Percentiles rank a stretch among this genome's conserved stretches.
Evolutionary conservation across 2,329 filamentous ascomycete species (phyloP).

Genomic region (Leptographium procerum): DNA sequence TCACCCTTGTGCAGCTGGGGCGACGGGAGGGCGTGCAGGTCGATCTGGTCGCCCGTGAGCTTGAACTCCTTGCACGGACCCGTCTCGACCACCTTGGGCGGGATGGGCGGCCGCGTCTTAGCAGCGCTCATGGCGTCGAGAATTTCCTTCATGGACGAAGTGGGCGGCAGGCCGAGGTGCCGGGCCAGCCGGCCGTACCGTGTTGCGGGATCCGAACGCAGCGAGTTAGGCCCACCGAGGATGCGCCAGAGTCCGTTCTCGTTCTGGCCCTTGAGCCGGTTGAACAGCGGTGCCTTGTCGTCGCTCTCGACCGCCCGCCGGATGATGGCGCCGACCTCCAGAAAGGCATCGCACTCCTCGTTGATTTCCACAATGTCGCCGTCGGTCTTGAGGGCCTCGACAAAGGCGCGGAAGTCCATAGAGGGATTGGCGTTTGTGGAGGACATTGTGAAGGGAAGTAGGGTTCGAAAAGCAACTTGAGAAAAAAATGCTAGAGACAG

Average conservation of each 20-base stretch:
- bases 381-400: constrained; percentile 30
- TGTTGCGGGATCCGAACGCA: constrained; percentile 21
- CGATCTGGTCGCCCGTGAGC: constrained; percentile 26
- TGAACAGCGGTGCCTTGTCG: constrained; percentile 38
- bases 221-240: constrained; percentile 29
- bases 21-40: constrained; percentile 28
- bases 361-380: constrained; percentile 33
- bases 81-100: constrained; percentile 20
- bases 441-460: background rate
- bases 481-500: too few species aligned
- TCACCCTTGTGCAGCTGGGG: constrained; percentile 32
- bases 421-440: background rate
- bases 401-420: constrained; percentile 32
- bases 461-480: too few species aligned
- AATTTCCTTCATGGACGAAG: constrained; percentile 26
- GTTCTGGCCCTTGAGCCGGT: constrained; percentile 33
- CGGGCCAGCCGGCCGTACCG: constrained; percentile 30
- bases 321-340: constrained; percentile 35
- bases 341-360: constrained; percentile 28
- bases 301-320: constrained; percentile 31
- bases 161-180: constrained; percentile 27
- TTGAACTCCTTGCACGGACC: constrained; percentile 32
- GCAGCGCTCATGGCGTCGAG: constrained; percentile 29
- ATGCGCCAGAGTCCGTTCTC: constrained; percentile 35
- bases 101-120: constrained; percentile 19